Evolutionary conservation across 108 stramenopile species (phyloP).

Genomic region (Parietichytrium sp.): DNA sequence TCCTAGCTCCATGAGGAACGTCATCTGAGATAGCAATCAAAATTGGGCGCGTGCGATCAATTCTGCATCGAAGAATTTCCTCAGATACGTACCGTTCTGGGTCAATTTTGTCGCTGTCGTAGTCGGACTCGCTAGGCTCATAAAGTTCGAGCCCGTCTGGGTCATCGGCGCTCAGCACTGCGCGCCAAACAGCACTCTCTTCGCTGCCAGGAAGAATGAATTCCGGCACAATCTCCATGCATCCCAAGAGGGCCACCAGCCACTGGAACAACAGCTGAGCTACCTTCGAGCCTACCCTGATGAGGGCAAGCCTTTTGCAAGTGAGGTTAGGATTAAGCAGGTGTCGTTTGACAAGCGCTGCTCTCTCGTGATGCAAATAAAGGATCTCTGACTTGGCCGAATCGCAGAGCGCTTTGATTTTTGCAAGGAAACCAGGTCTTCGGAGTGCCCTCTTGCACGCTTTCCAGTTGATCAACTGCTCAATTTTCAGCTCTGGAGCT

Average conservation of each 20-base stretch:
- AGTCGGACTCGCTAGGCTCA: not conserved
- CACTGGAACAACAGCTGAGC: conserved; percentile 2
- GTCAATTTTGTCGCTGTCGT: conserved; percentile 21
- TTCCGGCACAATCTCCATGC: conserved; percentile 2
- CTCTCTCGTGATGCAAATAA: not conserved
- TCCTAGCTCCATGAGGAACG: not conserved
- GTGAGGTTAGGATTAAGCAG: conserved; percentile 16
- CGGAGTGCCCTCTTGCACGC: conserved; percentile 16
- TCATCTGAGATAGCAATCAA: not conserved
- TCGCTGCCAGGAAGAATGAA: not conserved
- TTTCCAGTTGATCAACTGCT: conserved; percentile 35
- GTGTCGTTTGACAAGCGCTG: not conserved
- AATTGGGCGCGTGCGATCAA: not conserved
- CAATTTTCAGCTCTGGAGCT: not conserved
- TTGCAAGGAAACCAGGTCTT: not conserved
- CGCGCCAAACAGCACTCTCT: not conserved
- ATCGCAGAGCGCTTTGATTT: not conserved
- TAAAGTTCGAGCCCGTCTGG: not conserved
- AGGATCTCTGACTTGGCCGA: not conserved
- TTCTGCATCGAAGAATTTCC: conserved; percentile 15
- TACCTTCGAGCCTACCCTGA: not conserved
- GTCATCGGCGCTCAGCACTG: conserved; percentile 16
- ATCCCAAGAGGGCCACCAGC: not conserved
- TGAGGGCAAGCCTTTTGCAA: not conserved
- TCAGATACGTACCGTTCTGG: conserved; percentile 6